A percentile compares a stretch with the other conserved stretches of the same genome.
Evolutionary conservation across 2,329 filamentous ascomycete species (phyloP).

Genomic region (Scedosporium apiospermum): DNA sequence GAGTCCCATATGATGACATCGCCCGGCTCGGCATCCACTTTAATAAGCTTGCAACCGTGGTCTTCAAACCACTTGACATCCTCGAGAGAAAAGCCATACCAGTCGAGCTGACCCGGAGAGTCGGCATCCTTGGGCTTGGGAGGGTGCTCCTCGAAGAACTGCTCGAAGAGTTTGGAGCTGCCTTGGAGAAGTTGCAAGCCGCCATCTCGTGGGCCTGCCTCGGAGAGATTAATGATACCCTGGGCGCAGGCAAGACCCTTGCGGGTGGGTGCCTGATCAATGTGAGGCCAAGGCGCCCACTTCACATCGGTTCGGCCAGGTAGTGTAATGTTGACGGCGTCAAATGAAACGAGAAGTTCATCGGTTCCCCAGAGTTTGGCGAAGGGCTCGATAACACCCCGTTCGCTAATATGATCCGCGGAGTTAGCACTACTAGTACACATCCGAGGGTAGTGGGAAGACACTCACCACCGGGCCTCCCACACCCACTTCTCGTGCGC

Average conservation of each 20-base stretch:
- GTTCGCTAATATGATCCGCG: conserved; percentile 15
- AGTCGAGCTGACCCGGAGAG: conserved; percentile 17
- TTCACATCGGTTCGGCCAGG: conserved; percentile 15
- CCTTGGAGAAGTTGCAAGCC: conserved; percentile 16
- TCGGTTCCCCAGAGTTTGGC: conserved; percentile 28
- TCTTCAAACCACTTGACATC: conserved; percentile 12
- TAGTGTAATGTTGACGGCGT: conserved; percentile 31
- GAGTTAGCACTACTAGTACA: no score
- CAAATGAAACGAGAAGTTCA: conserved; percentile 34
- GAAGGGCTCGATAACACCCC: conserved; percentile 27
- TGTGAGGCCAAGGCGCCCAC: conserved; percentile 17
- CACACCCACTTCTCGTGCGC: conserved; percentile 31
- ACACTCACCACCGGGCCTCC: conserved; percentile 18
- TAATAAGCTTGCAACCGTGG: conserved; percentile 11
- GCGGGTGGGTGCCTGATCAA: conserved; percentile 19
- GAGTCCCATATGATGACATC: conserved; percentile 26
- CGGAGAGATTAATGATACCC: conserved; percentile 16
- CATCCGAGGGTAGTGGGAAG: no score
- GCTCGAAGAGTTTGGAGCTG: conserved; percentile 8
- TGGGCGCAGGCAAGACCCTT: conserved; percentile 19
- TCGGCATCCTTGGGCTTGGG: conserved; percentile 4
- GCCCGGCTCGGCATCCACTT: conserved; percentile 23
- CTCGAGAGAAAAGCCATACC: conserved; percentile 10
- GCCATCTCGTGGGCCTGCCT: conserved; percentile 11
- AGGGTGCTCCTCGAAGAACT: conserved; percentile 10